Evolutionary conservation across 1,284 basidiomycete genomes (phyloP), one percentile per base, ranked within the genome.

Genomic region (Moesziomyces globuligerus): DNA sequence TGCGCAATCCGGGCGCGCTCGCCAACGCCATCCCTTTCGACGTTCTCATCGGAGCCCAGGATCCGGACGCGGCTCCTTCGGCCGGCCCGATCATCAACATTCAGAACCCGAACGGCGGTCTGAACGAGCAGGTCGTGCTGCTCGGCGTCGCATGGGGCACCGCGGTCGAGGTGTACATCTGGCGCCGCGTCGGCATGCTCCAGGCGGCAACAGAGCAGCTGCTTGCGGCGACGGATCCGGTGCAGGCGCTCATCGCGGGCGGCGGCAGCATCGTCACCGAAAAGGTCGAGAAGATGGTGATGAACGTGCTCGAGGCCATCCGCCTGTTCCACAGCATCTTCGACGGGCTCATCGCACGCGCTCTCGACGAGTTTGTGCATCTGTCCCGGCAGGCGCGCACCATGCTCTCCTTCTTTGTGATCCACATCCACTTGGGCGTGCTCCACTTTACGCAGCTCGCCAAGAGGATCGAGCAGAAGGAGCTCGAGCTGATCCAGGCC

Each of bases 101-200:
- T 52, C 55, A 70, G 52, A 70, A 61, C 18, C 67, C 67, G 0
- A 49, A 60, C 10, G 67, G 67, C n/a, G 64, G 64, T 11, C 46
- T 72, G 7, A 72, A 59, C 54, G 70, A 72, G 48, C 70, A 72
- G 21, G 56, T 72, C 1, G 65, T 72, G 2, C 38, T 72, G 3
- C 53, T 72, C 2, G 70, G 70, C 1, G 62, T 72, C 0, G 70
- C 70, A n/a, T 69, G 64, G 65, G 70, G 70, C 18, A 72, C 70
- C 4, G 70, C 70, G 0, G 70, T 72, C 7, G 70, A 72, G 32
- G 70, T 72, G 17, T 72, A 72, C 51, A 72, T 72, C 45, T 72
- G 70, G 70, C 48, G 70, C 1, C 41, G 70, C 4, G 66, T 72
- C 3, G 62, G 62, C 8, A 48, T 64, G 23, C 41, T 72, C 7